phyloP scores from a whole-genome alignment of 805 yeast species.

The Candida maesae region DNA sequence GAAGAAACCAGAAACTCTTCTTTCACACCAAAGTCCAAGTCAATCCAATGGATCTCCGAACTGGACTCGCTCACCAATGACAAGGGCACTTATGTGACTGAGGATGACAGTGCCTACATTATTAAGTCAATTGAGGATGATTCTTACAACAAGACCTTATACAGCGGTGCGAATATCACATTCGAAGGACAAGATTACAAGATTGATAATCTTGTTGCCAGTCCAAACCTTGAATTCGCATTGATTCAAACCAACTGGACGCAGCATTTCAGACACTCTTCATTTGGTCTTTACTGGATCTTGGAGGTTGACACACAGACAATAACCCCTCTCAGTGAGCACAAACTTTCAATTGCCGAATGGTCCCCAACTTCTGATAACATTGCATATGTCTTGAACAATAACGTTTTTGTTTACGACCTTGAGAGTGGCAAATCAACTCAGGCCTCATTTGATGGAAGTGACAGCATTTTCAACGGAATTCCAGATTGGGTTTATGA shows the following conservation, averaged over 20 bases:
- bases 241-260: constrained; percentile 57
- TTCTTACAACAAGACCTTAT: constrained; percentile 41
- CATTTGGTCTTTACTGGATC: constrained; percentile 41
- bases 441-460: constrained; percentile 66
- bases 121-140: constrained; percentile 49
- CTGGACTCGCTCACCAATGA: constrained; percentile 49
- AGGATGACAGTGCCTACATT: constrained; percentile 44
- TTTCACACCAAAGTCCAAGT: constrained; percentile 48
- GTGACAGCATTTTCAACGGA: constrained; percentile 71
- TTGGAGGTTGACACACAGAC: constrained; percentile 30
- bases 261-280: constrained; percentile 56
- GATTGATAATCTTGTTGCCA: constrained; percentile 55
- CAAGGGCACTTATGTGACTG: constrained; percentile 62
- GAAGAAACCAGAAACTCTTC: constrained; percentile 49
- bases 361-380: constrained; percentile 74
- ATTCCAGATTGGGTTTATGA: constrained; percentile 95
- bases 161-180: constrained; percentile 44
- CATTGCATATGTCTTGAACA: constrained; percentile 63
- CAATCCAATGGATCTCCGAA: constrained; percentile 66
- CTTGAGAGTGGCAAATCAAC: constrained; percentile 26
- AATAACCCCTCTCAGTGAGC: constrained; percentile 28
- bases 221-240: constrained; percentile 61
- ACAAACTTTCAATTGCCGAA: constrained; percentile 43
- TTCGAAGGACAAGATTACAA: constrained; percentile 37
- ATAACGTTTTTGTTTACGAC: constrained; percentile 62